These are phyloP conservation scores for Ampelocalamus luodianensis DNA, from an alignment of 176 grass and related monocot species.

Conservation along the genomic window DNA sequence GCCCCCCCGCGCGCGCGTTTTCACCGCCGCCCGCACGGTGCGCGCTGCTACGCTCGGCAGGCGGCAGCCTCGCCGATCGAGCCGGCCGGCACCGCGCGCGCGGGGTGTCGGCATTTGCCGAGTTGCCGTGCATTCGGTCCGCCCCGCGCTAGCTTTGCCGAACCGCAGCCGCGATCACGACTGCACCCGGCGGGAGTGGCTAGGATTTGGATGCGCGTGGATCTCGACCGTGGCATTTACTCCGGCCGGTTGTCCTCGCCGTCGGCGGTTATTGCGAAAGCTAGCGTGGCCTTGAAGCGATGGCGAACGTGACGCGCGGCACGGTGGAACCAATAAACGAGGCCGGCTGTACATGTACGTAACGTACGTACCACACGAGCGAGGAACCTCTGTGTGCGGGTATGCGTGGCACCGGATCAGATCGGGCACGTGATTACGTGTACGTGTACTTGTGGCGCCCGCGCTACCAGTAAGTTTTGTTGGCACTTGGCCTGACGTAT, in stretches of 20 bases:
- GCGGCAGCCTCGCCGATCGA: not conserved
- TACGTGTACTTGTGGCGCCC: not conserved
- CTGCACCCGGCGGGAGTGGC: not conserved
- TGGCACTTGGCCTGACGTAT: not conserved
- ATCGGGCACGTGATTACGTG: not conserved
- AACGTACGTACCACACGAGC: not conserved
- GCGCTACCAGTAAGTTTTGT: not conserved
- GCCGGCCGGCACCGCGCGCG: not conserved
- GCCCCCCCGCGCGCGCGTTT: too few species aligned
- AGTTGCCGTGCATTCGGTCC: too few species aligned
- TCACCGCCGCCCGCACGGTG: too few species aligned
- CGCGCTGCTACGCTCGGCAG: too few species aligned
- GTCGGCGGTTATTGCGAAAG: not conserved
- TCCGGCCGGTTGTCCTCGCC: not conserved
- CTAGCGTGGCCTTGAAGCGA: conserved; percentile 24
- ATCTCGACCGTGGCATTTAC: not conserved
- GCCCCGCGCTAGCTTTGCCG: too few species aligned
- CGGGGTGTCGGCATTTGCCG: not conserved
- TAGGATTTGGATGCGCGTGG: not conserved
- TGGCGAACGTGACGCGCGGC: not conserved
- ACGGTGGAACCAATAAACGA: not conserved
- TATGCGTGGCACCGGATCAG: not conserved
- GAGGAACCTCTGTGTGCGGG: not conserved
- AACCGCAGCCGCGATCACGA: not conserved
- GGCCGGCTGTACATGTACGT: not conserved